These are phyloP conservation scores for Lepidopterella palustris DNA, from an alignment of 495 filamentous ascomycete species.

Conservation along the genomic window DNA sequence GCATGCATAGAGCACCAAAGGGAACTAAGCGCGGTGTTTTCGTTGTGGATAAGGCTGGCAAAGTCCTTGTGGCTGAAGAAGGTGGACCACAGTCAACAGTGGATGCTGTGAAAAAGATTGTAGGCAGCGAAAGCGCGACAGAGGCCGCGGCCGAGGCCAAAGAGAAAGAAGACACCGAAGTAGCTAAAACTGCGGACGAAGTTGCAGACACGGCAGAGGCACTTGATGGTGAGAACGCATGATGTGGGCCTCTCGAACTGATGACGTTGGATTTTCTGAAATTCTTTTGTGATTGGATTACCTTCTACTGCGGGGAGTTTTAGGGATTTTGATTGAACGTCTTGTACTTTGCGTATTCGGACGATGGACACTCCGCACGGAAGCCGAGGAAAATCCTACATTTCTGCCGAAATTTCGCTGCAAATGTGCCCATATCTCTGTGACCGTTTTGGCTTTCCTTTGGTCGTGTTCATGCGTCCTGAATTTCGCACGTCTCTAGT, in stretches of 20 bases:
- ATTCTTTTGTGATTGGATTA: neutral
- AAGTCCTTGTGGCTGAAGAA: constrained; percentile 54
- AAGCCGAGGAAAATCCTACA: too few species aligned
- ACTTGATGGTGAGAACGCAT: constrained; percentile 28
- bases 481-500: too few species aligned
- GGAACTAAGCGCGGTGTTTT: constrained; percentile 81
- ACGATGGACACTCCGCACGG: too few species aligned
- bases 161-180: constrained; percentile 23
- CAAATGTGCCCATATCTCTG: too few species aligned
- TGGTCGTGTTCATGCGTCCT: too few species aligned
- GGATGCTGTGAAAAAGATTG: constrained; percentile 49
- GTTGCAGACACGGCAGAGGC: constrained; percentile 36
- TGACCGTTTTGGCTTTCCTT: too few species aligned
- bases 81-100: constrained; percentile 57
- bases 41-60: constrained; percentile 69
- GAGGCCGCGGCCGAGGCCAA: constrained; percentile 1
- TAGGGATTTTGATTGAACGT: neutral
- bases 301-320: neutral
- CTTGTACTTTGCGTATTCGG: neutral
- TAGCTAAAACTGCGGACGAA: constrained; percentile 30
- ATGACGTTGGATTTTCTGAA: neutral
- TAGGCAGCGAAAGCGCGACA: constrained; percentile 18
- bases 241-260: neutral
- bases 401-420: too few species aligned
- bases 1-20: constrained; percentile 37